Evolutionary conservation across 2,329 filamentous ascomycete genomes (phyloP).

Genomic region (Zasmidium cellare): DNA sequence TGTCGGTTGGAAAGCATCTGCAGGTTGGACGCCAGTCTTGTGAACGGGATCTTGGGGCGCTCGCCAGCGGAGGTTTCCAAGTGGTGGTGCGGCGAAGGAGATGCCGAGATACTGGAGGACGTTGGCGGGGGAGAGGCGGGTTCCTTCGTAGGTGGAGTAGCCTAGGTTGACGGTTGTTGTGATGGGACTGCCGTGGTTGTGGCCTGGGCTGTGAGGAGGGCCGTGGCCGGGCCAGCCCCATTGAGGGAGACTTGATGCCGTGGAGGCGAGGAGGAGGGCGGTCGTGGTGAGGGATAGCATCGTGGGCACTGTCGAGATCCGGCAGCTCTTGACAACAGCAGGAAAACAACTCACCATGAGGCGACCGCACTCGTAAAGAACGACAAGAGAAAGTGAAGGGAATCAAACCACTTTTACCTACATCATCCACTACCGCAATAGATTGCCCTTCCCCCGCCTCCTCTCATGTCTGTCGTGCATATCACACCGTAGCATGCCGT

Average conservation of each 20-base stretch:
- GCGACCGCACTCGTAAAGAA: background rate
- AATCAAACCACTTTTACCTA: background rate
- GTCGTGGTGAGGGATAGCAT: background rate
- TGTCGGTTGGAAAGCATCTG: conserved; percentile 44
- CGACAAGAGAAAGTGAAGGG: background rate
- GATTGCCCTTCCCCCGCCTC: no score
- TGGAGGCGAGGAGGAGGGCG: background rate
- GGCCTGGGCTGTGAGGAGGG: background rate
- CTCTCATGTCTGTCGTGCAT: no score
- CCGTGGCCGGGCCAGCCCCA: background rate
- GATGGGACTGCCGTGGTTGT: background rate
- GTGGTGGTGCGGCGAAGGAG: conserved; percentile 68
- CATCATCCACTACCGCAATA: background rate
- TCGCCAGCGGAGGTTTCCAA: conserved; percentile 66
- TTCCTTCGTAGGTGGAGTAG: conserved; percentile 66
- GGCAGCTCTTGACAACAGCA: no score
- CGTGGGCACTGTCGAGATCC: background rate
- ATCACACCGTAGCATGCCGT: background rate
- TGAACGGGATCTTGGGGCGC: conserved; percentile 62
- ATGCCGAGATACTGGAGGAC: conserved; percentile 72
- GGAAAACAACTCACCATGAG: no score
- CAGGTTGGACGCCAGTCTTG: conserved; percentile 48
- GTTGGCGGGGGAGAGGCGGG: conserved; percentile 42
- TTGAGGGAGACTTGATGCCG: background rate
- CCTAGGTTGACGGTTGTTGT: conserved; percentile 57